Base-by-base conservation (phyloP, 257 asterid species). In the Echites panduratus region DNA sequence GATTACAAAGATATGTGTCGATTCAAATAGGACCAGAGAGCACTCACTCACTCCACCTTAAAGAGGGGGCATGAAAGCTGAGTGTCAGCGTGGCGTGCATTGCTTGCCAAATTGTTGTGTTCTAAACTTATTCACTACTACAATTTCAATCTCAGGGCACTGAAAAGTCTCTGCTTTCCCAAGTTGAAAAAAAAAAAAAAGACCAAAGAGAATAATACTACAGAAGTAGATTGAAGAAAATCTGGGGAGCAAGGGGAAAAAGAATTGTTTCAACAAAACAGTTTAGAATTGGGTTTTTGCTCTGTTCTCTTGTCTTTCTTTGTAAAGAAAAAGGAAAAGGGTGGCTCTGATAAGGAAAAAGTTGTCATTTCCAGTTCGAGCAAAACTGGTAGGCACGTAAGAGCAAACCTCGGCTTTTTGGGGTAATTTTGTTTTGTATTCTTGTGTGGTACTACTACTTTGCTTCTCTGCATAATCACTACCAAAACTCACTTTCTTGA, bases 61-160 rank as follows among this genome's bases (percentile, higher is more conserved):
- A 41, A 76, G 56, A 50, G 71, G 72, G 75, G 73, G 74, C 78
- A 80, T 76, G 76, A 85, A 77, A 82, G 45, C 0, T 41, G 45
- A 67, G 70, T 79, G 90, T 85, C 88, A 82, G 90, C 70, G 73
- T 79, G 80, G 90, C 88, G 88, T 84, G 93, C 93, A 56, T 77
- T 77, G 45, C 84, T 44, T 80, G 40, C 75, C 86, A 77, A 82
- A 79, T 64, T 66, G 77, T 57, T 78, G 80, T 73, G 81, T 79
- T 78, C 17, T 71, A 45, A 76, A 14, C 70, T 54, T 41, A 50
- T 49, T 29, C 35, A 75, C 63, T 79, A 32, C 70, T 65, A 70
- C 76, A 56, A 72, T 59, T 73, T 49, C 74, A 11, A 68, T 27
- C 44, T 59, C 56, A 41, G 47, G 54, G 70, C 41, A 71, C 70